phyloP scores from a whole-genome alignment of 495 filamentous ascomycete genomes.

The Penicillium maclennaniae region DNA sequence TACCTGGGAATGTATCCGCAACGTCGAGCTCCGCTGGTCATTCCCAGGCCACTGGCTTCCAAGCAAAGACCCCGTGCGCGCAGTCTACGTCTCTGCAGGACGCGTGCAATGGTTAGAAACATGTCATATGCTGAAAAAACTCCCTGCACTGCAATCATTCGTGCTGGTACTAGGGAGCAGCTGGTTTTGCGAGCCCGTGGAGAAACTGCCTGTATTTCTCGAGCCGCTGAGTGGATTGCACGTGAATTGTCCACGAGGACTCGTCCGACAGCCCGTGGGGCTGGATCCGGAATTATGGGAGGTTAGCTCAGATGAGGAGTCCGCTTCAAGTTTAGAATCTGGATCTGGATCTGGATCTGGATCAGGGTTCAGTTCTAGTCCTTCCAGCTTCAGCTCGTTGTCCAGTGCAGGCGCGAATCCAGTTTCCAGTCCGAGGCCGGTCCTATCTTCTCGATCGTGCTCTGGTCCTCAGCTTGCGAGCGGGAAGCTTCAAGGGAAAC shows the following conservation, averaged over 20 bases:
- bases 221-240: conserved; percentile 35
- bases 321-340: not conserved
- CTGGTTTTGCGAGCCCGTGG: conserved; percentile 44
- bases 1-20: conserved; percentile 33
- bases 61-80: conserved; percentile 44
- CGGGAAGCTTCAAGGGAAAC: not conserved
- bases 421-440: not conserved
- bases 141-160: conserved; percentile 32
- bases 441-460: not conserved
- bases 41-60: conserved; percentile 47
- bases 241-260: conserved; percentile 4
- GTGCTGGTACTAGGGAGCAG: conserved; percentile 34
- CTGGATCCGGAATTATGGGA: not conserved
- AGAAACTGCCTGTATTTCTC: conserved; percentile 40
- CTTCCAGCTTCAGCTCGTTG: not conserved
- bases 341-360: conserved; percentile 1
- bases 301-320: conserved; percentile 8
- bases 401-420: not conserved
- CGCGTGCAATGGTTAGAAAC: conserved; percentile 44
- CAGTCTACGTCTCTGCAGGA: conserved; percentile 41
- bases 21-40: conserved; percentile 43
- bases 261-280: not conserved
- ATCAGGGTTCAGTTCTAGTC: not conserved
- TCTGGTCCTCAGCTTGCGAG: not conserved
- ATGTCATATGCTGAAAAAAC: conserved; percentile 26